Evolutionary conservation across 192 early-diverging fungal genomes (phyloP).

Genomic region (Coemansia sp.): DNA sequence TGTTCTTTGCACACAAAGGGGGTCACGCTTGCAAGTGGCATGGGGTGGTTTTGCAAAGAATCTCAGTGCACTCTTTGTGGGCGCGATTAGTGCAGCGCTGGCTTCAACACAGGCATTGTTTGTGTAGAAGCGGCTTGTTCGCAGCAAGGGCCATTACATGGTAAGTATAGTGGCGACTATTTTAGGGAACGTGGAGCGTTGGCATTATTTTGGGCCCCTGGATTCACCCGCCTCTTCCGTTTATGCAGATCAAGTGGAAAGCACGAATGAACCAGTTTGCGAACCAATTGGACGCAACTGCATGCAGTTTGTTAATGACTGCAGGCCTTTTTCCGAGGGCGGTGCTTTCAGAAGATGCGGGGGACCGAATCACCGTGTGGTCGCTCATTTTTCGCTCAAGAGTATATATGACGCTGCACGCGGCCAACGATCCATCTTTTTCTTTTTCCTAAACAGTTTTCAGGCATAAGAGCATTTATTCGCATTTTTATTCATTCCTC

Average conservation of each 20-base stretch:
- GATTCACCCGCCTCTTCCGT: slow-evolving; percentile 3
- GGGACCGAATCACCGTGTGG: not conserved
- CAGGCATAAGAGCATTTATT: slow-evolving; percentile 1
- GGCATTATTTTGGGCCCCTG: not conserved
- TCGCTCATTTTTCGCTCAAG: not conserved
- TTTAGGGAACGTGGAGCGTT: not conserved
- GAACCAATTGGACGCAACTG: not conserved
- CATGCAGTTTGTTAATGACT: not conserved
- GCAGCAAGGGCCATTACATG: not conserved
- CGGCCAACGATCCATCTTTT: not conserved
- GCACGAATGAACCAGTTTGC: not conserved
- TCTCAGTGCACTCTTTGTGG: not conserved
- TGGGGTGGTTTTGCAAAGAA: not conserved
- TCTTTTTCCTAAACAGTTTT: not conserved
- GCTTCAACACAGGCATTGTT: not conserved
- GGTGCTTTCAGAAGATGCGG: slow-evolving; percentile 2
- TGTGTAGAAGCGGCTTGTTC: slow-evolving; percentile 1
- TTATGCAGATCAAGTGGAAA: not conserved
- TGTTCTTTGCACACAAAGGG: not conserved
- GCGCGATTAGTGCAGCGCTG: not conserved
- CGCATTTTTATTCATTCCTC: slow-evolving; percentile 3
- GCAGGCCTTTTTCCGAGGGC: not conserved
- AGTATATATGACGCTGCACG: slow-evolving; percentile 8
- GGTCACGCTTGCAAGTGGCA: not conserved
- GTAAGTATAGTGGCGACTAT: slow-evolving; percentile 4